These are phyloP conservation scores for Penicillium silybi DNA, from an alignment of 495 filamentous ascomycete genomes.

Conservation along the genomic window DNA sequence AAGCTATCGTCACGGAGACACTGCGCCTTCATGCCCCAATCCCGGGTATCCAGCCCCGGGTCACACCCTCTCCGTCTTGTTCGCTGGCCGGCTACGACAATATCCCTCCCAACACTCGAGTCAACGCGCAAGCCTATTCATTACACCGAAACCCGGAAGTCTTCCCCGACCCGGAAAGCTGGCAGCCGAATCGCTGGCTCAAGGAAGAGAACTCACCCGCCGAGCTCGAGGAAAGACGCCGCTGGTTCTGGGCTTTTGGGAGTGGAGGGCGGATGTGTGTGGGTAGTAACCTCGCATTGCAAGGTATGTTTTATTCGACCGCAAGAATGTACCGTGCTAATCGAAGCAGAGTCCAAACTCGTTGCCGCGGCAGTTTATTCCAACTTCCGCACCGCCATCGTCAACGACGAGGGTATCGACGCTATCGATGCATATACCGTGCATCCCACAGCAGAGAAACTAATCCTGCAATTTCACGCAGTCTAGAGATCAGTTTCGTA, in stretches of 20 bases:
- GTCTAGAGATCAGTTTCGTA: constrained; percentile 3
- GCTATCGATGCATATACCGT: constrained; percentile 65
- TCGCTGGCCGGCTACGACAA: constrained; percentile 49
- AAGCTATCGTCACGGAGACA: constrained; percentile 73
- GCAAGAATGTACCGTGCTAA: constrained; percentile 1
- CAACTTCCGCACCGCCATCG: constrained; percentile 59
- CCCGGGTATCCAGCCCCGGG: constrained; percentile 70
- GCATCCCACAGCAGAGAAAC: constrained; percentile 47
- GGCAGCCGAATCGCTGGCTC: constrained; percentile 62
- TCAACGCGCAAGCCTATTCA: constrained; percentile 67
- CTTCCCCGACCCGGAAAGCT: constrained; percentile 57
- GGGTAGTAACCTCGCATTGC: constrained; percentile 75
- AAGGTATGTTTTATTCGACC: constrained; percentile 46
- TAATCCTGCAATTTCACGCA: constrained; percentile 41
- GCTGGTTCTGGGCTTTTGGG: constrained; percentile 84
- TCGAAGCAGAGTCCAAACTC: constrained; percentile 42
- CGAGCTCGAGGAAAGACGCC: constrained; percentile 51
- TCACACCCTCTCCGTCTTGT: constrained; percentile 54
- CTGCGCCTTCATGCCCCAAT: constrained; percentile 71
- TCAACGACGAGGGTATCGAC: constrained; percentile 55
- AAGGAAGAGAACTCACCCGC: constrained; percentile 28
- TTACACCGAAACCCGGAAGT: constrained; percentile 63
- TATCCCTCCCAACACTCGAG: constrained; percentile 62
- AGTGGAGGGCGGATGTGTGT: constrained; percentile 83
- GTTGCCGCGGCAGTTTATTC: constrained; percentile 56